phyloP scores from a whole-genome alignment of 2,329 filamentous ascomycete species.

The Rhinocladiella mackenziei region DNA sequence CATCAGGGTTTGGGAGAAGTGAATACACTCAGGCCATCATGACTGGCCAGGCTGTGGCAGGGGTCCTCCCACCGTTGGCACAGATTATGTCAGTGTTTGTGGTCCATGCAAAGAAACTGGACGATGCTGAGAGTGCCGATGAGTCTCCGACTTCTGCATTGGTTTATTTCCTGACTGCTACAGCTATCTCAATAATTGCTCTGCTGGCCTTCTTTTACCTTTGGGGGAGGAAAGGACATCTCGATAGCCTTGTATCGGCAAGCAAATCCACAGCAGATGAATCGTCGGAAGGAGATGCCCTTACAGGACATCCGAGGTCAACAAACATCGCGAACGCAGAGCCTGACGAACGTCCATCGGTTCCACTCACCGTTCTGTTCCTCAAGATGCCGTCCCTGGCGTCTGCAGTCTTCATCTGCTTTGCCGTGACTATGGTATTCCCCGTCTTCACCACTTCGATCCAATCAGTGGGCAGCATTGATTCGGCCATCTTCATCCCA shows the following conservation, averaged over 20 bases:
- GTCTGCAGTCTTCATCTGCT: constrained; percentile 73
- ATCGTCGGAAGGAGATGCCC: constrained; percentile 22
- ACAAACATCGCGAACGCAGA: constrained; percentile 39
- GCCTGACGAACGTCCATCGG: constrained; percentile 39
- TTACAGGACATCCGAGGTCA: constrained; percentile 34
- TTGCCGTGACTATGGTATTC: constrained; percentile 86
- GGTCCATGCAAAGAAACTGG: constrained; percentile 48
- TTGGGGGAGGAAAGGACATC: constrained; percentile 48
- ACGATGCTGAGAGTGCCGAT: constrained; percentile 36
- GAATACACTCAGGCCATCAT: constrained; percentile 97
- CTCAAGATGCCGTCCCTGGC: constrained; percentile 75
- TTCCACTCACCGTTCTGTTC: constrained; percentile 64
- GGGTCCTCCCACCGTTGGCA: constrained; percentile 80
- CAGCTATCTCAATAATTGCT: constrained; percentile 65
- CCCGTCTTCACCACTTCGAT: constrained; percentile 82
- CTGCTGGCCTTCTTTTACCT: constrained; percentile 73
- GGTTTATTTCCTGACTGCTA: constrained; percentile 85
- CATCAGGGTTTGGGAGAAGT: constrained; percentile 73
- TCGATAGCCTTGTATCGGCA: constrained; percentile 13
- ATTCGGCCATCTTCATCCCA: constrained; percentile 73
- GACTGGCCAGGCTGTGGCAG: constrained; percentile 87
- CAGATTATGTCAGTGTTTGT: constrained; percentile 80
- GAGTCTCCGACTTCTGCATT: constrained; percentile 69
- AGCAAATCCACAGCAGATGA: constrained; percentile 22
- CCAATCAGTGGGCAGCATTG: constrained; percentile 56